Evolutionary conservation across 306 rosid species (phyloP), one percentile per base, ranked within the genome.

Genomic region (Vigna unguiculata): DNA sequence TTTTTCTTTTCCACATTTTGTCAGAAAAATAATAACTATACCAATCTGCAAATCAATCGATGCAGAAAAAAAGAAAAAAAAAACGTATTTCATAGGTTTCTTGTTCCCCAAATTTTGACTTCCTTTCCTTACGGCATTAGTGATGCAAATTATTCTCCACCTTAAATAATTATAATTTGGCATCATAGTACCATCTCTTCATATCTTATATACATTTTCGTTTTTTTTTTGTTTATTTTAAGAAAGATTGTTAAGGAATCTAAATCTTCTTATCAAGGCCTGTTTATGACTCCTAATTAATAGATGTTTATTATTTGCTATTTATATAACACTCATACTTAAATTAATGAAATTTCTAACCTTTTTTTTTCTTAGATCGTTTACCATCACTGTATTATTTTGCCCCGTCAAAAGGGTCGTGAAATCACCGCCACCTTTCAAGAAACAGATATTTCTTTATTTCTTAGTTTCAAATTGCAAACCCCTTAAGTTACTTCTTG

Each of bases 121-220:
- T 58, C 76, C 84, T 47, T 74, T 22, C 64, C 76, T 36, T 67
- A 47, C 79, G 83, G 69, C 83, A 72, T 64, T 22, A 28, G 54
- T 62, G 73, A 47, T 67, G 68, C 69, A 7, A 41, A 53, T 21
- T 80, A 55, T 73, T 65, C 19, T 34, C 60, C 36, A 10, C 53
- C 45, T 28, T 32, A 14, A 78, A 13, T 30, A 3, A 30, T 8
- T 4, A 7, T 34, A 28, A 38, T n/a, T 34, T 61, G 14, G 4
- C 36, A 34, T n/a, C 24, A 59, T 2, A 8, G 0, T 9, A 34
- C 4, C 47, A 40, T 40, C 2, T 16, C 32, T 45, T 1, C 0
- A 66, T 66, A 66, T 68, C 22, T 69, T 28, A 52, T 28, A 52
- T 19, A 34, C 7, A 30, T 7, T 41, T 63, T 74, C 9, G 5